Evolutionary conservation across 163 green algal genomes (phyloP), one percentile per base, ranked within the genome.

Genomic region (Trebouxia gelatinosa): DNA sequence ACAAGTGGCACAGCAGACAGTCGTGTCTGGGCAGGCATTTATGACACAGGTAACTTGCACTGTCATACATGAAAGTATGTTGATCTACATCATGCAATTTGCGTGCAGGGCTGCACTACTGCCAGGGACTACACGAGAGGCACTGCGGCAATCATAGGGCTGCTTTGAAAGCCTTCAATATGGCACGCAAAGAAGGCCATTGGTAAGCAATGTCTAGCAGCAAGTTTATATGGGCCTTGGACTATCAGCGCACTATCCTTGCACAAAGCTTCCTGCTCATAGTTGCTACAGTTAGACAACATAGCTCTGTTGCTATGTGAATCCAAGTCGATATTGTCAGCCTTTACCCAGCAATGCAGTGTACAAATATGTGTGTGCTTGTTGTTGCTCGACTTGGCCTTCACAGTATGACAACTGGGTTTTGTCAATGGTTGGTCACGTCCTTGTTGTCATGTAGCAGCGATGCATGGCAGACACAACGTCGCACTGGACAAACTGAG

Each of bases 131-230:
- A 61, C 82, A 89, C 79, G 78, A 85, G 50, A 77, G 85, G 65
- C 88, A 88, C 83, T 80, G 79, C 75, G 89, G 87, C 80, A 38
- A 75, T 35, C 84, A 89, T 50, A 79, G 78, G 19, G 83, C 89
- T 35, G 86, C 87, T 50, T 79, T 93, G n/a, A 85, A 84, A 48
- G 74, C 84, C 51, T 84, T 93, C 74, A 93, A 93, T 79, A 35
- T 84, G 50, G 89, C 86, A 1, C 82, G 89, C 34, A 89, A 88
- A 62, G 87, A 92, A 67, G 40, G 39, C 40, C 85, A 89, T 62
- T 95, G 89, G 68, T 76, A 19, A 31, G 19, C 28, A 54, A 9
- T 13, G 11, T 54, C 43, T 54, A 9, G 9, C 13, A 54, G 43
- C 43, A 54, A 13, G 43, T 13, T 54, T 9, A 54, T 23, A 54